These are phyloP conservation scores for Dictyostelium brefeldianum DNA, from an alignment of 78 protist species.

Conservation along the genomic window DNA sequence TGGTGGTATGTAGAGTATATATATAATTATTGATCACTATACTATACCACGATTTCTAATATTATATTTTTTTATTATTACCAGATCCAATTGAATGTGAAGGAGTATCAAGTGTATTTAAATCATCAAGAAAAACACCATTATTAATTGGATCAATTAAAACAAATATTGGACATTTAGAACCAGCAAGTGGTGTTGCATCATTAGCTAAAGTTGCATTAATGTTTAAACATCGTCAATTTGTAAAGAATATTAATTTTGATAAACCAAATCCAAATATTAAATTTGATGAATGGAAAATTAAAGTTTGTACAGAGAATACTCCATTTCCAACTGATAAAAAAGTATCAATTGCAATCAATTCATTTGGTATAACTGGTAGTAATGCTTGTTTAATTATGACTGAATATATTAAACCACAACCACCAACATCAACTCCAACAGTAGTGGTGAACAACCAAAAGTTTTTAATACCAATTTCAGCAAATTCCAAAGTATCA, in stretches of 20 bases:
- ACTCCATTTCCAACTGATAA: slow-evolving; percentile 28
- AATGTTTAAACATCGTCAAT: slow-evolving; percentile 31
- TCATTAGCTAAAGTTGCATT: slow-evolving; percentile 60
- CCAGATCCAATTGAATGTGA: slow-evolving; percentile 89
- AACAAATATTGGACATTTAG: slow-evolving; percentile 87
- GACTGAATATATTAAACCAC: neutral
- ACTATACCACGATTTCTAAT: too few species aligned
- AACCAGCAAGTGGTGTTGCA: slow-evolving; percentile 85
- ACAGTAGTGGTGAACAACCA: neutral
- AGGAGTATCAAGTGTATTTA: slow-evolving; percentile 49
- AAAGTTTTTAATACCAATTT: slow-evolving; percentile 41
- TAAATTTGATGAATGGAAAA: slow-evolving; percentile 58
- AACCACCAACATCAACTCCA: neutral
- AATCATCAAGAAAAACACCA: slow-evolving; percentile 7
- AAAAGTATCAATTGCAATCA: slow-evolving; percentile 51
- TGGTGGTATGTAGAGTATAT: slow-evolving; percentile 78
- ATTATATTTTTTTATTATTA: neutral
- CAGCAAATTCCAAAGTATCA: slow-evolving; percentile 33
- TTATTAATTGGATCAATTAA: slow-evolving; percentile 80
- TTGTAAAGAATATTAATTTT: slow-evolving; percentile 61
- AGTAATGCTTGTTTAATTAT: slow-evolving; percentile 76
- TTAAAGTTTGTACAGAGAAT: slow-evolving; percentile 36
- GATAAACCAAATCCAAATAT: slow-evolving; percentile 45
- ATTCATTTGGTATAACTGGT: slow-evolving; percentile 85
- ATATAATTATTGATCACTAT: too few species aligned